phyloP scores from a whole-genome alignment of 2,329 filamentous ascomycete species.

The Calonectria leucothoes region DNA sequence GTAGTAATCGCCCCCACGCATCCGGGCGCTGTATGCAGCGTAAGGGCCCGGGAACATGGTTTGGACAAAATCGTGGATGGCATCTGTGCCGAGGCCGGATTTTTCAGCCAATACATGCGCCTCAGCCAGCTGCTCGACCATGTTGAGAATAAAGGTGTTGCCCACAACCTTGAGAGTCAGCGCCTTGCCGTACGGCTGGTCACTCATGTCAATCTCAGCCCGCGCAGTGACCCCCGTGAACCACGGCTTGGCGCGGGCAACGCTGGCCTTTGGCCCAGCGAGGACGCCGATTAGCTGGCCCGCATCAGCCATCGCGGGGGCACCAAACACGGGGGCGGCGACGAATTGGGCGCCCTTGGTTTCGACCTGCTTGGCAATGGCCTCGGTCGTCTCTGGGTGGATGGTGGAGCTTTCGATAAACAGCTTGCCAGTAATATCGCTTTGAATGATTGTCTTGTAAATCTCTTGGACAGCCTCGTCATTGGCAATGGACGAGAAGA shows the following conservation, averaged over 20 bases:
- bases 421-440: conserved; percentile 75
- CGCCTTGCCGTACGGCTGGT: conserved; percentile 75
- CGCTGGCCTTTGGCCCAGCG: conserved; percentile 70
- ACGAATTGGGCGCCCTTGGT: conserved; percentile 78
- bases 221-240: conserved; percentile 78
- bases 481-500: conserved; percentile 85
- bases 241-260: conserved; percentile 76
- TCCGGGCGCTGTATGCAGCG: conserved; percentile 78
- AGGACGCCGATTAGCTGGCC: conserved; percentile 80
- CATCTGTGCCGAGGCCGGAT: conserved; percentile 76
- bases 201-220: conserved; percentile 76
- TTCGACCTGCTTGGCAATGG: conserved; percentile 68
- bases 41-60: conserved; percentile 82
- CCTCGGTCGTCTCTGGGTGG: conserved; percentile 82
- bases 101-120: conserved; percentile 85
- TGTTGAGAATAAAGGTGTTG: conserved; percentile 87
- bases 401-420: conserved; percentile 91
- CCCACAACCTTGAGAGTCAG: conserved; percentile 84
- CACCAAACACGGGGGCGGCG: conserved; percentile 77
- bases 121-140: conserved; percentile 83
- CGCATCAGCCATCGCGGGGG: conserved; percentile 75
- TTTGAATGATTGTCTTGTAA: conserved; percentile 66
- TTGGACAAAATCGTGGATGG: conserved; percentile 78
- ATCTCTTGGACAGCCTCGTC: conserved; percentile 77
- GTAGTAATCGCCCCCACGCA: conserved; percentile 82